Base-by-base conservation (phyloP, 345 rosid species). In the Bruguiera sexangula region DNA sequence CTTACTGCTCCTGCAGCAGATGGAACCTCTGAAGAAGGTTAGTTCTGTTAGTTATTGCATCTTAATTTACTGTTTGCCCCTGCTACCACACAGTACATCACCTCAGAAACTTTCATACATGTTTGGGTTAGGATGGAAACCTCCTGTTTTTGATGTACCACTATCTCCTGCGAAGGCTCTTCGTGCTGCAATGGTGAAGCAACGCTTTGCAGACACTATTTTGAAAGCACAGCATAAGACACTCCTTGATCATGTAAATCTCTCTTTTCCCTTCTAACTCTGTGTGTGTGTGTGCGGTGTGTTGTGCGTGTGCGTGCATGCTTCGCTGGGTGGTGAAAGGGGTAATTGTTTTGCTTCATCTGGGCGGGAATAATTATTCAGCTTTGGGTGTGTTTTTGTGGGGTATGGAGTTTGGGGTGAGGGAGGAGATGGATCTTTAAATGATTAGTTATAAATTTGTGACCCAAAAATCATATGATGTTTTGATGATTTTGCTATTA, bases 151-250 rank as follows among this genome's bases (percentile, higher is more conserved):
- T 66, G 85, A 76, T 61, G 74, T 76, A 11, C 91, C 76, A 54
- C 64, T 91, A 75, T 89, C 97, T 26, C 91, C 98, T 7, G 72
- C 81, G 43, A 93, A 85, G 76, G 96, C 91, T 70, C 86, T 91
- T 11, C 93, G 97, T 32, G 96, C 90, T 79, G 98, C 92, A 55
- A 84, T 82, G 55, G 68, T 93, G 29, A 94, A 82, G 78, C 80
- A 69, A 26, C 93, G 95, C 39, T 94, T 89, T 73, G 98, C 96
- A 18, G 88, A 76, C 50, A 86, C 91, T 31, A 91, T 94, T 48
- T 58, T 85, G 60, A 89, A 81, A 85, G 93, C 96, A 15, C 81
- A 85, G 63, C 89, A 85, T 67, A 87, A 77, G 86, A 84, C 88
- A 37, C 79, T 82, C 34, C 86, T 82, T 54, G 85, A 81, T 68